These are phyloP conservation scores for Pseudogymnoascus sp. DNA, from an alignment of 2,329 filamentous ascomycete species.

Conservation along the genomic window DNA sequence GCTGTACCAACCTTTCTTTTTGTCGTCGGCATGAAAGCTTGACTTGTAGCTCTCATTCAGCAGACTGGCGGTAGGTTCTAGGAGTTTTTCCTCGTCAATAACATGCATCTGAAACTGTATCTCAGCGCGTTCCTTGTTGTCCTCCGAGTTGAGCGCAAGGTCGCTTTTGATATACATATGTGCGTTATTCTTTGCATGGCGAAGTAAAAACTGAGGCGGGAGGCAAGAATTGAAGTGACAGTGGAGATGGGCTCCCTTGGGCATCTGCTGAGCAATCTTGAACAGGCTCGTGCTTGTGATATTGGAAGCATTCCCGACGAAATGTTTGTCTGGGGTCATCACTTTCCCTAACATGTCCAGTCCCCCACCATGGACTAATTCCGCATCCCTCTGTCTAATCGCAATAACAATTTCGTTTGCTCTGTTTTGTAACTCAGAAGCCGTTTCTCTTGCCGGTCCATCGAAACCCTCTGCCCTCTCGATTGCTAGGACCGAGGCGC, in stretches of 20 bases:
- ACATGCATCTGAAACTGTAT: slow-evolving; percentile 52
- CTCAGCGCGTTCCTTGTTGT: slow-evolving; percentile 36
- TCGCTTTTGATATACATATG: slow-evolving; percentile 66
- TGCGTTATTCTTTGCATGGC: slow-evolving; percentile 44
- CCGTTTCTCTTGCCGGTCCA: slow-evolving; percentile 18
- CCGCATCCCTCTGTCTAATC: slow-evolving; percentile 24
- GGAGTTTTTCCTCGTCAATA: slow-evolving; percentile 19
- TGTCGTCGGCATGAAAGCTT: slow-evolving; percentile 32
- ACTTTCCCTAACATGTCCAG: slow-evolving; percentile 9
- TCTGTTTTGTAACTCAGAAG: slow-evolving; percentile 23
- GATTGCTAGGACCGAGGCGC: slow-evolving; percentile 15
- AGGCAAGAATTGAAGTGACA: slow-evolving; percentile 75
- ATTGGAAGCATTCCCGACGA: slow-evolving; percentile 46
- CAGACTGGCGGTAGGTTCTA: slow-evolving; percentile 11
- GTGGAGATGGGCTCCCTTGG: slow-evolving; percentile 67
- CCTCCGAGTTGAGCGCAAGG: slow-evolving; percentile 37
- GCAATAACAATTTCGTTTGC: slow-evolving; percentile 25
- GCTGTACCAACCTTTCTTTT: slow-evolving; percentile 37
- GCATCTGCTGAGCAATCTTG: slow-evolving; percentile 49
- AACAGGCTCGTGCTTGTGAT: slow-evolving; percentile 52
- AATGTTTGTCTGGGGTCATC: slow-evolving; percentile 44
- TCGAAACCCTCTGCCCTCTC: slow-evolving; percentile 27
- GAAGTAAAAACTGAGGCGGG: slow-evolving; percentile 51
- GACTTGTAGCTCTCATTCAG: background rate
- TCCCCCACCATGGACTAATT: slow-evolving; percentile 20